Evolutionary conservation across 306 rosid genomes (phyloP).

Genomic region (Castanospermum australe): DNA sequence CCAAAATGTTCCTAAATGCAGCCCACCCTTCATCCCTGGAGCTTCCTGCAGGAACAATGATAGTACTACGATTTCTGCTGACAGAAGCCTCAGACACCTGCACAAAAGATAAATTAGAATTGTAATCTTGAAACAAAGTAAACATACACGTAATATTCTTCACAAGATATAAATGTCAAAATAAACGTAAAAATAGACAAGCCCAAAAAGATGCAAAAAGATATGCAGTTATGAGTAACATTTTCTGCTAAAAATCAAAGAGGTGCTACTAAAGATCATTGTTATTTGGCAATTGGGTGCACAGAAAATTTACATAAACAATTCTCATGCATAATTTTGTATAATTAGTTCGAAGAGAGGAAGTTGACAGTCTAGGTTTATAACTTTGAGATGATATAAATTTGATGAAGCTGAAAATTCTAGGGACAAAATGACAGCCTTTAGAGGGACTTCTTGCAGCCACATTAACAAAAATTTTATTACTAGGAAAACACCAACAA

Average conservation of each 20-base stretch:
- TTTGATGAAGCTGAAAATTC: too few species aligned
- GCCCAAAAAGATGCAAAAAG: constrained; percentile 8
- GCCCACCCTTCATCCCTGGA: constrained; percentile 98
- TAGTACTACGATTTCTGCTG: constrained; percentile 97
- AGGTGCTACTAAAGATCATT: not conserved
- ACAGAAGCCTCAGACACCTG: constrained; percentile 99
- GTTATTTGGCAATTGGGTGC: not conserved
- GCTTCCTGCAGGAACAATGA: constrained; percentile 98
- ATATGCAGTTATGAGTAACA: not conserved
- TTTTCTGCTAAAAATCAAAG: not conserved
- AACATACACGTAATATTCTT: not conserved
- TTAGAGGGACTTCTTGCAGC: constrained; percentile 4
- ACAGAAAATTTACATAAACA: not conserved
- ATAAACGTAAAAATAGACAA: not conserved
- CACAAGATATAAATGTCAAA: not conserved
- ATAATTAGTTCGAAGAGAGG: not conserved
- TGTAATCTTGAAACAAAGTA: constrained; percentile 26
- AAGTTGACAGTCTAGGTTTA: not conserved
- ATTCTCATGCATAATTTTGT: not conserved
- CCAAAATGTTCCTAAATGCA: constrained; percentile 94
- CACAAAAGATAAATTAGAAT: constrained; percentile 28
- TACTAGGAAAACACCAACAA: not conserved
- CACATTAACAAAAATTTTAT: not conserved
- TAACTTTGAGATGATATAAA: not conserved
- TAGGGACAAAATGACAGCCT: not conserved